Evolutionary conservation across 2,329 filamentous ascomycete species (phyloP).

Genomic region (Monascus ruber): DNA sequence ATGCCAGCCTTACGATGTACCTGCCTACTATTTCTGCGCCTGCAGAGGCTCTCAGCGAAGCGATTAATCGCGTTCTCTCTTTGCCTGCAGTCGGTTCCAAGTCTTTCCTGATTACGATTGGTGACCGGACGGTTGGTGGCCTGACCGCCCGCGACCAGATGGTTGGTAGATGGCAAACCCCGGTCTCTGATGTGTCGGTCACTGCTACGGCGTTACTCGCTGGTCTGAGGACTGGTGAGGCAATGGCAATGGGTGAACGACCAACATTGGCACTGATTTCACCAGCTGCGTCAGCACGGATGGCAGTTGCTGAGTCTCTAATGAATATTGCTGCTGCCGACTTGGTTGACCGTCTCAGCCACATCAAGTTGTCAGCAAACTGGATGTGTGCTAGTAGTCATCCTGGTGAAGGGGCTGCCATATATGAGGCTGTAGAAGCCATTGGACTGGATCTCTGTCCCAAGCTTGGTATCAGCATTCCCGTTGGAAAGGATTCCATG

Average conservation of each 20-base stretch:
- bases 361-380: conserved; percentile 85
- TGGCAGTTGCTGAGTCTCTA: conserved; percentile 89
- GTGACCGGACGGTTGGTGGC: conserved; percentile 82
- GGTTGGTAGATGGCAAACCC: conserved; percentile 92
- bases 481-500: conserved; percentile 95
- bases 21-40: conserved; percentile 44
- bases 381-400: conserved; percentile 98
- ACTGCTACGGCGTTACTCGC: conserved; percentile 69
- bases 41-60: conserved; percentile 49
- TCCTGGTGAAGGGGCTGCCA: conserved; percentile 77
- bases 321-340: conserved; percentile 84
- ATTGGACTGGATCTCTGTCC: conserved; percentile 90
- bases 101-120: conserved; percentile 93
- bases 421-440: conserved; percentile 88
- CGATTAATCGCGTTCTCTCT: conserved; percentile 68
- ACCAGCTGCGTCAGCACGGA: conserved; percentile 78
- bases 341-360: conserved; percentile 58
- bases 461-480: conserved; percentile 80
- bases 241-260: conserved; percentile 97
- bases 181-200: conserved; percentile 87
- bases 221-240: conserved; percentile 70
- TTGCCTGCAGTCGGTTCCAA: conserved; percentile 92
- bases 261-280: conserved; percentile 82
- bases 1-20: conserved; percentile 60
- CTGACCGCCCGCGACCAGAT: conserved; percentile 85